phyloP scores from a whole-genome alignment of 495 filamentous ascomycete species.

The Evernia prunastri region DNA sequence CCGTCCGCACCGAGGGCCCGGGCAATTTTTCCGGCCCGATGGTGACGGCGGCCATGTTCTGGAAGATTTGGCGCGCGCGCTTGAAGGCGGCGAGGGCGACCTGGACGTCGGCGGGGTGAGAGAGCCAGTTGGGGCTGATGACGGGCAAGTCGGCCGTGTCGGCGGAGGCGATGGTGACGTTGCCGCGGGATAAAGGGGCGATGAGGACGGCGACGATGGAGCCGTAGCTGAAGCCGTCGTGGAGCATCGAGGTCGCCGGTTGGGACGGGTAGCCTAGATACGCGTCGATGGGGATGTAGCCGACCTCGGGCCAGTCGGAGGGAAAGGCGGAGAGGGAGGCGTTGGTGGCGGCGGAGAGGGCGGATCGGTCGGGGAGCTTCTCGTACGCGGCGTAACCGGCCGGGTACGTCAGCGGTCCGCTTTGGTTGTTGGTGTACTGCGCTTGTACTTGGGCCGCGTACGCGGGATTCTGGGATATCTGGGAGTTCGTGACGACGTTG shows the following conservation, averaged over 20 bases:
- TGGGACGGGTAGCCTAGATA: constrained; percentile 27
- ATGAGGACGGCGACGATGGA: constrained; percentile 36
- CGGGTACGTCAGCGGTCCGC: constrained; percentile 17
- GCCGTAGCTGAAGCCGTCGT: constrained; percentile 40
- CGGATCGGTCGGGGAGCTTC: constrained; percentile 21
- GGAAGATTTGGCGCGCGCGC: constrained; percentile 39
- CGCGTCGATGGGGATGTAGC: constrained; percentile 30
- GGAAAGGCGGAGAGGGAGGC: constrained; percentile 35
- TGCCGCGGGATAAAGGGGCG: constrained; percentile 46
- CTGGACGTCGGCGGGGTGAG: constrained; percentile 45
- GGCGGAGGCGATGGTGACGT: constrained; percentile 43
- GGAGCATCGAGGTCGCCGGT: constrained; percentile 31
- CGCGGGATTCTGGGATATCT: background rate
- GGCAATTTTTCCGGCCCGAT: constrained; percentile 48
- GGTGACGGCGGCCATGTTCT: constrained; percentile 34
- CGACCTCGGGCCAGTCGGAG: constrained; percentile 54
- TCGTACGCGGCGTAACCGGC: constrained; percentile 18
- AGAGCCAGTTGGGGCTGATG: constrained; percentile 53
- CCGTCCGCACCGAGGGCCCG: constrained; percentile 39
- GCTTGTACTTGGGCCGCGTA: background rate
- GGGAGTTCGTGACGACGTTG: constrained; percentile 22
- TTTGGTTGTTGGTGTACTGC: constrained; percentile 5
- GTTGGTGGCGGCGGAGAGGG: constrained; percentile 18
- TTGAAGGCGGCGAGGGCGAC: constrained; percentile 49
- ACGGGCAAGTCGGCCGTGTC: constrained; percentile 41